Base-by-base conservation (phyloP, 2,329 filamentous ascomycete genomes). In the Penicillium thymicola region DNA sequence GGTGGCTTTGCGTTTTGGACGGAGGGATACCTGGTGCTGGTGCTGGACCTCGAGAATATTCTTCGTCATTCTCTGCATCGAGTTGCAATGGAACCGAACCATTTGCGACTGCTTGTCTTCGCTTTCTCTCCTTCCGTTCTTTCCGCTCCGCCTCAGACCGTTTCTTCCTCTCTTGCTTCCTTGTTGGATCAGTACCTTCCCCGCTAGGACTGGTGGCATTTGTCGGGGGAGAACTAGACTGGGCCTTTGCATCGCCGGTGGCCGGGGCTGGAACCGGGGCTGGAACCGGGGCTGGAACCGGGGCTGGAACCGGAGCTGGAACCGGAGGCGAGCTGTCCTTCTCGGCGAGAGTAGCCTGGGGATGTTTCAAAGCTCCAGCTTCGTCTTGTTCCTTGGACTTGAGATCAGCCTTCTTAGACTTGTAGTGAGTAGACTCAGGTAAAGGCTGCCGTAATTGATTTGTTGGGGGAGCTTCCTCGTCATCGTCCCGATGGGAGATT, bases 141-240 rank as follows among this genome's bases (percentile, higher is more conserved):
- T 95, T 96, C 41, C 92, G 83, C 73, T 97, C 93, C 58, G 93
- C 92, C 70, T 97, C 93, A 40, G 90, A 96, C 63, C 89, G 87
- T 78, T 96, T 96, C 77, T 97, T 97, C 80, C 96, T 97, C 70
- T 97, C 92, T 74, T 91, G 94, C 76, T 95, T 97, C 66, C 87
- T 87, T 8, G 80, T 85, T 32, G 75, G 76, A 74, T 83, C 70
- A 44, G 75, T 74, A 16, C 30, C 56, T 49, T 73, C 68, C 13
- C 58, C 55, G 10, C 70, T 70, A 4, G 64, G 57, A 47, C 69
- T 68, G 28, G 48, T 58, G 49, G 25, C 28, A 38, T 32, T 37
- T 21, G 51, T 27, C 50, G 53, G 45, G 14, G 65, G 42, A 9
- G 53, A 45, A 16, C 53, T 30, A 37, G 55, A 30, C 37, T 60